phyloP scores from a whole-genome alignment of 2,329 filamentous ascomycete species.

The Sphaerostilbella broomeana region DNA sequence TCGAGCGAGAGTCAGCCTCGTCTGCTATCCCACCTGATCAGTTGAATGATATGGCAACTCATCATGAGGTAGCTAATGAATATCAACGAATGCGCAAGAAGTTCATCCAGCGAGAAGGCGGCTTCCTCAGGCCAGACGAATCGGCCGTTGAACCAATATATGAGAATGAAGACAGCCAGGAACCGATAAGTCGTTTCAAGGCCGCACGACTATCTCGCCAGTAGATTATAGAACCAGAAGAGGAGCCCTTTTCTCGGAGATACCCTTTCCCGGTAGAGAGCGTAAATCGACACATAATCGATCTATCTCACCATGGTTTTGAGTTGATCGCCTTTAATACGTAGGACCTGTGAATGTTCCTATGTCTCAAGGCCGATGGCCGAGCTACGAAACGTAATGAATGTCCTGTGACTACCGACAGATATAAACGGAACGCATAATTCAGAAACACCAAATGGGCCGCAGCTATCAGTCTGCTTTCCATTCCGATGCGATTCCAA shows the following conservation, averaged over 20 bases:
- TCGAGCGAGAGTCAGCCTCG: slow-evolving; percentile 44
- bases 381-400: neutral
- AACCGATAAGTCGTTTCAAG: slow-evolving; percentile 66
- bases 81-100: slow-evolving; percentile 78
- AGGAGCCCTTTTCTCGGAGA: neutral
- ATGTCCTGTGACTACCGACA: no score
- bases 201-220: slow-evolving; percentile 57
- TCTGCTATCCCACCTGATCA: slow-evolving; percentile 47
- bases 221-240: no score
- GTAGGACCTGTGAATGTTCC: slow-evolving; percentile 11
- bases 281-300: slow-evolving; percentile 24
- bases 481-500: slow-evolving; percentile 51
- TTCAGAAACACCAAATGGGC: slow-evolving; percentile 46
- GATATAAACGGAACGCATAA: slow-evolving; percentile 26
- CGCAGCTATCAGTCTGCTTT: slow-evolving; percentile 49
- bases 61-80: slow-evolving; percentile 72
- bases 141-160: slow-evolving; percentile 60
- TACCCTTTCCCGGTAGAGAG: slow-evolving; percentile 1
- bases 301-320: slow-evolving; percentile 19
- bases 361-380: neutral
- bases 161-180: slow-evolving; percentile 56
- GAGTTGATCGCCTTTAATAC: slow-evolving; percentile 16
- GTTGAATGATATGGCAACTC: slow-evolving; percentile 61
- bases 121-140: slow-evolving; percentile 69
- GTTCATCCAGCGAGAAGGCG: slow-evolving; percentile 76